These are phyloP conservation scores for Acorus gramineus DNA, from an alignment of 106 monocot genomes.

Conservation along the genomic window DNA sequence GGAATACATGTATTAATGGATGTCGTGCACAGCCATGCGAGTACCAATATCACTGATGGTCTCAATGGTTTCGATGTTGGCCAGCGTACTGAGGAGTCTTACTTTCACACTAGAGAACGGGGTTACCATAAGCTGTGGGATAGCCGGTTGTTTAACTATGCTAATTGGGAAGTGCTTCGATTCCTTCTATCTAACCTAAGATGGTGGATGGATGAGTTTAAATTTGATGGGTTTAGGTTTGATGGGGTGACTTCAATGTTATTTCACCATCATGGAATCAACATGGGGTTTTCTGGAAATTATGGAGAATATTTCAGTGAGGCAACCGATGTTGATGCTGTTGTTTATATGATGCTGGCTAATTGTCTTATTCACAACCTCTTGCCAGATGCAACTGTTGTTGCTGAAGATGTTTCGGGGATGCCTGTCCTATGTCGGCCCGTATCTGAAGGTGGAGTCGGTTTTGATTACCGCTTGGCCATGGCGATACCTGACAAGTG, in stretches of 20 bases:
- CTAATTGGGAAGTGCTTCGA: conserved; percentile 89
- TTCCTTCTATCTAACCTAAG: conserved; percentile 89
- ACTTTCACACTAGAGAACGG: conserved; percentile 74
- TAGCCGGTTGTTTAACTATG: conserved; percentile 87
- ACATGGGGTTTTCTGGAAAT: conserved; percentile 67
- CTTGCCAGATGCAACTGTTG: conserved; percentile 63
- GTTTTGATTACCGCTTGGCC: conserved; percentile 82
- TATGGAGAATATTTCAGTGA: conserved; percentile 74
- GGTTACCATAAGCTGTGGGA: conserved; percentile 97
- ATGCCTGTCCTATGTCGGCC: conserved; percentile 73
- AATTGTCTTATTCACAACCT: conserved; percentile 53
- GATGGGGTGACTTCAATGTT: conserved; percentile 97
- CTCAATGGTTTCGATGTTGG: conserved; percentile 96
- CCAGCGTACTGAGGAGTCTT: conserved; percentile 59
- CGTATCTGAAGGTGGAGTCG: conserved; percentile 74
- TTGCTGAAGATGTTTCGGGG: conserved; percentile 98
- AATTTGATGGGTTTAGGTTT: conserved; percentile 94
- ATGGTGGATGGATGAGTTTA: conserved; percentile 87
- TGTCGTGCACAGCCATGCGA: conserved; percentile 92
- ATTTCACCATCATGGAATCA: conserved; percentile 95
- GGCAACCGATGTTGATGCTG: conserved; percentile 78
- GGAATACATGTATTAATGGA: conserved; percentile 82
- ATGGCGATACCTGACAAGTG: conserved; percentile 95
- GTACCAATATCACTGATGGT: conserved; percentile 79
- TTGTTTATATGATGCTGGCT: conserved; percentile 92